A percentile compares a stretch with the other conserved stretches of the same genome.
Conservation (phyloP, 257 asterid species). For the Przewalskia tangutica region DNA sequence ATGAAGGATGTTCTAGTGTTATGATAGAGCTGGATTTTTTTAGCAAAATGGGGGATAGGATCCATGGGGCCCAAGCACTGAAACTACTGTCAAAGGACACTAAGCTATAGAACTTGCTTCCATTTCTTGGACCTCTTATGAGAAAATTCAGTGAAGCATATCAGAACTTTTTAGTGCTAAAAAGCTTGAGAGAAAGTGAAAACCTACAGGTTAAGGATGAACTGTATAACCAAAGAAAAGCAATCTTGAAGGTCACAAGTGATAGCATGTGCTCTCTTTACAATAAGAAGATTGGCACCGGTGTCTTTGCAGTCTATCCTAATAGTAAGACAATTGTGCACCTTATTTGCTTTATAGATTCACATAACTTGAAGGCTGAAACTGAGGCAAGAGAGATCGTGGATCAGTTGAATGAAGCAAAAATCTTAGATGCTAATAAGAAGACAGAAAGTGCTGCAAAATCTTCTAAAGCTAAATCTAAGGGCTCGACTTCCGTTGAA, state of each 20-base stretch:
- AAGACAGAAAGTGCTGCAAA: constrained; percentile 53
- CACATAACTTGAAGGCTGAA: constrained; percentile 56
- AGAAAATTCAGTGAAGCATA: constrained; percentile 79
- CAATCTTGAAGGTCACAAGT: constrained; percentile 56
- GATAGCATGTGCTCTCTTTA: constrained; percentile 91
- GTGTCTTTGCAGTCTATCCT: constrained; percentile 90
- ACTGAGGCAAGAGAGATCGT: constrained; percentile 52
- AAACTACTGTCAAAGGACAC: constrained; percentile 85
- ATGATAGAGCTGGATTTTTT: constrained; percentile 90
- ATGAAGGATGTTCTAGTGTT: constrained; percentile 59
- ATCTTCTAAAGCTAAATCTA: constrained; percentile 50
- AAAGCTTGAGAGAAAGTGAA: constrained; percentile 83
- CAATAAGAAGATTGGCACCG: constrained; percentile 80
- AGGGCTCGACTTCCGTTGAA: constrained; percentile 42
- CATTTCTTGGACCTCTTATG: constrained; percentile 86
- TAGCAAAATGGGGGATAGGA: constrained; percentile 89
- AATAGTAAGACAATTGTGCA: constrained; percentile 84
- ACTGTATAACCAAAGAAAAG: constrained; percentile 57
- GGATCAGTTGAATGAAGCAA: constrained; percentile 50
- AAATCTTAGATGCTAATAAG: constrained; percentile 44
- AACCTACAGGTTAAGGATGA: constrained; percentile 88
- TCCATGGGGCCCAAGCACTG: constrained; percentile 93
- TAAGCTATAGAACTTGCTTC: constrained; percentile 82
- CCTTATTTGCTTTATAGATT: constrained; percentile 78
- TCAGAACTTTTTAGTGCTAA: constrained; percentile 71